Evolutionary conservation across 1,139 yeast genomes (phyloP).

Genomic region (Diutina pseudorugosa): DNA sequence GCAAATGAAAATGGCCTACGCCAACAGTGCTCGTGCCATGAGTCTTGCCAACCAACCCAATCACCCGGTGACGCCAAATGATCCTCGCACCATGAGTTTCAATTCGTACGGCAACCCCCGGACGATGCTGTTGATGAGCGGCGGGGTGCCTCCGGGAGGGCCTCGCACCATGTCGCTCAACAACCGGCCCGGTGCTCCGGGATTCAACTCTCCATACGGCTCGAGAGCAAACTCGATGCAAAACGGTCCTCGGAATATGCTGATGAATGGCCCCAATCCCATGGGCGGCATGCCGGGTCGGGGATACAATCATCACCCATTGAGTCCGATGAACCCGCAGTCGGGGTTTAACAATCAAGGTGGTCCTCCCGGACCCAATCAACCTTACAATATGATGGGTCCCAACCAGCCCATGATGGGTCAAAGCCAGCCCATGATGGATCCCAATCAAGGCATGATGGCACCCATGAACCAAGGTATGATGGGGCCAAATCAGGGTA

Average conservation of each 20-base stretch:
- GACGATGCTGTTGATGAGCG: slow-evolving; percentile 8
- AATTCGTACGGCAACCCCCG: slow-evolving; percentile 2
- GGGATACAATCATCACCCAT: neutral
- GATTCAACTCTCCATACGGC: neutral
- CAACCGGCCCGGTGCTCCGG: neutral
- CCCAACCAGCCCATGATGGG: no score
- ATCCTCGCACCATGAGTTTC: slow-evolving; percentile 50
- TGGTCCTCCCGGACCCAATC: neutral
- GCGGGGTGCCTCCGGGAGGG: slow-evolving; percentile 6
- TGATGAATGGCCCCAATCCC: neutral
- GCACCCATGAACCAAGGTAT: neutral
- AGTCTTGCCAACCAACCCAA: slow-evolving; percentile 20
- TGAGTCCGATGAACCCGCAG: neutral
- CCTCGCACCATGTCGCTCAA: slow-evolving; percentile 14
- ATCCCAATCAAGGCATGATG: neutral
- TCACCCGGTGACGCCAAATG: slow-evolving; percentile 20
- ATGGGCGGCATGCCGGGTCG: neutral
- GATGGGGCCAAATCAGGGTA: neutral
- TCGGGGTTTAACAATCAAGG: neutral
- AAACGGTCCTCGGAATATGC: slow-evolving; percentile 1
- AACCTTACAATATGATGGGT: no score
- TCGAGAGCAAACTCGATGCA: neutral
- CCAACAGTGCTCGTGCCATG: slow-evolving; percentile 36
- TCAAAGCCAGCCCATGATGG: no score
- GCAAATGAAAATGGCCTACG: slow-evolving; percentile 47